Evolutionary conservation across 108 stramenopile species (phyloP).

Genomic region (Fistulifera solaris): DNA sequence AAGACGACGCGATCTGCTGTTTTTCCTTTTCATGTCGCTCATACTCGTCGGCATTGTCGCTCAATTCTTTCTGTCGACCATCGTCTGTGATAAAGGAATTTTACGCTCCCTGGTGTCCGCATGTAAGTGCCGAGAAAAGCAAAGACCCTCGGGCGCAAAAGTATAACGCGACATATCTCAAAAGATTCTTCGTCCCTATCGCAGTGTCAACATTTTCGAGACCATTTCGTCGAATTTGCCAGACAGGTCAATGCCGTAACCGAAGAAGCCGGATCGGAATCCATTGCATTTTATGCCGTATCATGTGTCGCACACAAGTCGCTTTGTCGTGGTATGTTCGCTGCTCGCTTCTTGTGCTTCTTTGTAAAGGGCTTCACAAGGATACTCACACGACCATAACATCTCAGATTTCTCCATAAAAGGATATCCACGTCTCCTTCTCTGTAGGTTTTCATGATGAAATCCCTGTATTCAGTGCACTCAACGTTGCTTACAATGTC

Average conservation of each 20-base stretch:
- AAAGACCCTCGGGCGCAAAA: no score
- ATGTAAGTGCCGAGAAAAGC: no score
- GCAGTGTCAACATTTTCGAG: slow-evolving; percentile 32
- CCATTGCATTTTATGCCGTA: slow-evolving; percentile 57
- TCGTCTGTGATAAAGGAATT: slow-evolving; percentile 25
- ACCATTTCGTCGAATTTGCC: slow-evolving; percentile 42
- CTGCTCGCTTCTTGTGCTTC: no score
- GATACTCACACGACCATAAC: slow-evolving; percentile 27
- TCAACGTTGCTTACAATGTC: slow-evolving; percentile 13
- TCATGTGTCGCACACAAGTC: slow-evolving; percentile 49
- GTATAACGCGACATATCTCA: no score
- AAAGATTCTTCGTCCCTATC: no score
- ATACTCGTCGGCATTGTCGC: no score
- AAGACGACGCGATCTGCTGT: no score
- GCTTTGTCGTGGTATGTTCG: slow-evolving; percentile 26
- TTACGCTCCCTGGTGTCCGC: slow-evolving; percentile 67
- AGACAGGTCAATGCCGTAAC: slow-evolving; percentile 19
- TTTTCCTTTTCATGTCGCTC: no score
- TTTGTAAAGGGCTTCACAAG: no score
- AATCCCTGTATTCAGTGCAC: neutral
- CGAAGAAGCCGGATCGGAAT: slow-evolving; percentile 8
- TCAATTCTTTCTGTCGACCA: no score
- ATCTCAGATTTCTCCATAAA: slow-evolving; percentile 14
- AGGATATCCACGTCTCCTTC: slow-evolving; percentile 4
- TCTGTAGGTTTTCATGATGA: no score